phyloP scores from a whole-genome alignment of 2,329 filamentous ascomycete genomes.

The Ceratocystiopsis minuta region DNA sequence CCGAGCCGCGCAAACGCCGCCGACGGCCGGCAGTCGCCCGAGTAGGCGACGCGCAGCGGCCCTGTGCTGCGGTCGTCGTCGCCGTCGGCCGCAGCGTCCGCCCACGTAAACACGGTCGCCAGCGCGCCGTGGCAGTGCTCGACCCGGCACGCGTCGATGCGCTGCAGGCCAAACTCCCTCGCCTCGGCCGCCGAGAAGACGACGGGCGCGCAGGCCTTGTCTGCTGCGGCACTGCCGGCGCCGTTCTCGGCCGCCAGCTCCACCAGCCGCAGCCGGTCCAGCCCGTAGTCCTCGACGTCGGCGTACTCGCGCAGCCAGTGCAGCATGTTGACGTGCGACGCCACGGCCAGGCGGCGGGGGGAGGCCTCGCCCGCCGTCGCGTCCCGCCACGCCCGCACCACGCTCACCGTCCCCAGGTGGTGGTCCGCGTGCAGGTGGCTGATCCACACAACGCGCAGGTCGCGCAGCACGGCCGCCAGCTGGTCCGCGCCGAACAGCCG shows the following conservation, averaged over 20 bases:
- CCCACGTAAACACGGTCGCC: constrained; percentile 61
- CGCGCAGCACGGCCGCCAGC: constrained; percentile 51
- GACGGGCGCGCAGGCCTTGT: constrained; percentile 11
- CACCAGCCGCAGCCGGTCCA: constrained; percentile 28
- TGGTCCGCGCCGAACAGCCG: constrained; percentile 51
- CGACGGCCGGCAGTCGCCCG: constrained; percentile 79
- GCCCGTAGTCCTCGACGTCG: constrained; percentile 59
- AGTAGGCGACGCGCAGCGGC: constrained; percentile 75
- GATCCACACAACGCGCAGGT: constrained; percentile 75
- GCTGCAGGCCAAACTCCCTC: constrained; percentile 35
- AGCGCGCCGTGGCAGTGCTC: constrained; percentile 64
- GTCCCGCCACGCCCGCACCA: constrained; percentile 71
- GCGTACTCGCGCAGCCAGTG: constrained; percentile 65
- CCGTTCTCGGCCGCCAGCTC: constrained; percentile 2
- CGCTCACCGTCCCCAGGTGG: constrained; percentile 64
- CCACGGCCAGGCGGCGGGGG: constrained; percentile 35
- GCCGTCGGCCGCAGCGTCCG: constrained; percentile 22
- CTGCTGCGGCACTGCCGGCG: neutral
- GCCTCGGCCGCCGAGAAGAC: constrained; percentile 19
- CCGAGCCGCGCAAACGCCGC: constrained; percentile 52
- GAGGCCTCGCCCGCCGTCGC: constrained; percentile 21
- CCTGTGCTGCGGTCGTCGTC: neutral
- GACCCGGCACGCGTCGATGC: constrained; percentile 51
- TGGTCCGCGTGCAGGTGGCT: constrained; percentile 94
- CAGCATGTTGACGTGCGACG: constrained; percentile 54